Evolutionary conservation across 1,139 yeast species (phyloP).

Genomic region (Suhomyces maxii): DNA sequence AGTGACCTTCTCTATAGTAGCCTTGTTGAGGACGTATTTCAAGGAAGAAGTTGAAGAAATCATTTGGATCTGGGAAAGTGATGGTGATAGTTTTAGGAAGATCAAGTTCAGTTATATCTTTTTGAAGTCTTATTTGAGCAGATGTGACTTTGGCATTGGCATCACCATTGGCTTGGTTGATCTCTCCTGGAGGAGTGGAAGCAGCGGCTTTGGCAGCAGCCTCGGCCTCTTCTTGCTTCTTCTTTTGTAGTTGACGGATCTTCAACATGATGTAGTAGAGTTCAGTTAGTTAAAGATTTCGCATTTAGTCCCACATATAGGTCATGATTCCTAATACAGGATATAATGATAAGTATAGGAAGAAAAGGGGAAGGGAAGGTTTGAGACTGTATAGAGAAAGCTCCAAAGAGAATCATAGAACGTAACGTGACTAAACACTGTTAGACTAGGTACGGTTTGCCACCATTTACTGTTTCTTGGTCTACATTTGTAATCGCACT

Average conservation of each 20-base stretch:
- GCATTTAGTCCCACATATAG: neutral
- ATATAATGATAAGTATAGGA: neutral
- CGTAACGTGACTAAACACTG: too few species aligned
- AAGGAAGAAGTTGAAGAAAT: constrained; percentile 62
- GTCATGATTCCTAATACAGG: too few species aligned
- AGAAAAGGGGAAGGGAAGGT: too few species aligned
- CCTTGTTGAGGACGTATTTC: constrained; percentile 77
- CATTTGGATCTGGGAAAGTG: constrained; percentile 54
- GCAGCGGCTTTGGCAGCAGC: constrained; percentile 19
- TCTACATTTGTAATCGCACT: too few species aligned
- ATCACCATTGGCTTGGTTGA: constrained; percentile 9
- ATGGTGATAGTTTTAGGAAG: constrained; percentile 65
- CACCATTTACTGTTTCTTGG: too few species aligned
- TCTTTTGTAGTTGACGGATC: constrained; percentile 59
- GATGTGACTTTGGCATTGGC: constrained; percentile 36
- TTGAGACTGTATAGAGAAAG: neutral
- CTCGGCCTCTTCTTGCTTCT: constrained; percentile 48
- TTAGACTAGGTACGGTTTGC: too few species aligned
- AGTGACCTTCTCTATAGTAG: constrained; percentile 66
- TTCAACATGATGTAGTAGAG: constrained; percentile 29
- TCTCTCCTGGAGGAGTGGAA: constrained; percentile 5
- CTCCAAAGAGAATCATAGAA: neutral
- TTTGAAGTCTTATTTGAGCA: constrained; percentile 55
- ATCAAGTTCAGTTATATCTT: constrained; percentile 69
- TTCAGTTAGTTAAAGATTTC: neutral